phyloP scores from a whole-genome alignment of 371 early-diverging fungal species.

The Rhizopus arrhizus region DNA sequence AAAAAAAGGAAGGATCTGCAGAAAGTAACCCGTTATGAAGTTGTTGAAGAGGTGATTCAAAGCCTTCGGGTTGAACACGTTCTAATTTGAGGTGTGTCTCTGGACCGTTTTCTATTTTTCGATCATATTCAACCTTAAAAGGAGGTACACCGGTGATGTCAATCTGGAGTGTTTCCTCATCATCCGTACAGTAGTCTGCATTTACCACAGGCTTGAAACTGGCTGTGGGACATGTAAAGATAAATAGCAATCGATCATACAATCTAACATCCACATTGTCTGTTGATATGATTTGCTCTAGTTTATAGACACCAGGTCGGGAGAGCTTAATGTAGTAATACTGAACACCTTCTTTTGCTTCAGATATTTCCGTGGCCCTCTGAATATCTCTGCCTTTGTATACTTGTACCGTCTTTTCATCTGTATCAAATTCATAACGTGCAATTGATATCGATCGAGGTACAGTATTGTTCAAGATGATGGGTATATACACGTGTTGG shows the following conservation, averaged over 20 bases:
- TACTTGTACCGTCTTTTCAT: slow-evolving; percentile 10
- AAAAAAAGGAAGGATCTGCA: slow-evolving; percentile 33
- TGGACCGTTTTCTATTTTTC: slow-evolving; percentile 1
- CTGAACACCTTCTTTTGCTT: slow-evolving; percentile 40
- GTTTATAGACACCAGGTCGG: slow-evolving; percentile 44
- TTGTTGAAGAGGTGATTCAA: slow-evolving; percentile 36
- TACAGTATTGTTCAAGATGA: slow-evolving; percentile 52
- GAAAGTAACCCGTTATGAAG: slow-evolving; percentile 20
- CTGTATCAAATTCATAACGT: slow-evolving; percentile 48
- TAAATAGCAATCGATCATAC: slow-evolving; percentile 33
- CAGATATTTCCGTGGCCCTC: slow-evolving; percentile 45
- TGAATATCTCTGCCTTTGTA: slow-evolving; percentile 33
- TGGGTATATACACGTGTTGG: slow-evolving; percentile 48
- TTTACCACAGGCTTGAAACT: slow-evolving; percentile 22
- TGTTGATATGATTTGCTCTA: slow-evolving; percentile 40
- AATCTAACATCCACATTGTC: slow-evolving; percentile 44
- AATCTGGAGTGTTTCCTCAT: slow-evolving; percentile 34
- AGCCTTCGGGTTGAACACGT: slow-evolving; percentile 46
- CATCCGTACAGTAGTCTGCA: slow-evolving; percentile 42
- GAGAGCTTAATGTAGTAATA: slow-evolving; percentile 41
- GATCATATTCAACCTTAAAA: slow-evolving; percentile 40
- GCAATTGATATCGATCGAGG: slow-evolving; percentile 42
- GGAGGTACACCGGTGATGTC: slow-evolving; percentile 49
- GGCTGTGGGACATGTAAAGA: slow-evolving; percentile 50
- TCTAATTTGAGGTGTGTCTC: slow-evolving; percentile 29